A percentile compares a stretch with the other conserved stretches of the same genome.
Evolutionary conservation across 2,329 filamentous ascomycete genomes (phyloP).

Genomic region (Phialophora chinensis): DNA sequence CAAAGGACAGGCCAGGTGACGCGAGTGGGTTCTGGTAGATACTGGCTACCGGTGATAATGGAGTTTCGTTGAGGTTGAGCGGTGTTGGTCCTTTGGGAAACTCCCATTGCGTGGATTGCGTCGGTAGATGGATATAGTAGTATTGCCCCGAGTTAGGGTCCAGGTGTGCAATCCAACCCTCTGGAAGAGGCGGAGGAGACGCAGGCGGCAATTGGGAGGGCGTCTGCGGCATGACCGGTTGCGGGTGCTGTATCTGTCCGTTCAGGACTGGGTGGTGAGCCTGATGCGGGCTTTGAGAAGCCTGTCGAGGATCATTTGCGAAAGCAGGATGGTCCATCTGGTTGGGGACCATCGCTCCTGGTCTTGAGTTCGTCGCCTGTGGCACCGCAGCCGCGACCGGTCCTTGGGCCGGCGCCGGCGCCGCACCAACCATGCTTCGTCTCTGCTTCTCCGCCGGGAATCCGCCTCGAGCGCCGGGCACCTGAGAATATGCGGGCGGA

Average conservation of each 20-base stretch:
- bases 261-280: constrained; percentile 41
- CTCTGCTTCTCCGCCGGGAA: constrained; percentile 79
- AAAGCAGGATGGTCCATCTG: constrained; percentile 79
- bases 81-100: constrained; percentile 96
- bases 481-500: constrained; percentile 92
- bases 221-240: constrained; percentile 27
- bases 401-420: constrained; percentile 30
- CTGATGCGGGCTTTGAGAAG: constrained; percentile 41
- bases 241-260: constrained; percentile 32
- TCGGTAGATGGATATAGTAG: constrained; percentile 96
- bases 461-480: constrained; percentile 60
- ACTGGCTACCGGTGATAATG: constrained; percentile 80
- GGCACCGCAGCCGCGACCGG: constrained; percentile 33
- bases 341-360: constrained; percentile 45
- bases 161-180: constrained; percentile 97
- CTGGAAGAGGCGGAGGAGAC: constrained; percentile 89
- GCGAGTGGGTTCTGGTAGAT: constrained; percentile 74
- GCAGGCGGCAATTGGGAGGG: constrained; percentile 65
- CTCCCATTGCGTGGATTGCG: constrained; percentile 97
- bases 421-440: constrained; percentile 45
- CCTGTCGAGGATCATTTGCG: constrained; percentile 75
- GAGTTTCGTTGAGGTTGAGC: constrained; percentile 78
- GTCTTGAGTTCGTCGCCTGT: constrained; percentile 31
- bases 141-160: constrained; percentile 97
- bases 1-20: constrained; percentile 68